Conservation (phyloP, 2,329 filamentous ascomycete species). For the Corynespora cassiicola region DNA sequence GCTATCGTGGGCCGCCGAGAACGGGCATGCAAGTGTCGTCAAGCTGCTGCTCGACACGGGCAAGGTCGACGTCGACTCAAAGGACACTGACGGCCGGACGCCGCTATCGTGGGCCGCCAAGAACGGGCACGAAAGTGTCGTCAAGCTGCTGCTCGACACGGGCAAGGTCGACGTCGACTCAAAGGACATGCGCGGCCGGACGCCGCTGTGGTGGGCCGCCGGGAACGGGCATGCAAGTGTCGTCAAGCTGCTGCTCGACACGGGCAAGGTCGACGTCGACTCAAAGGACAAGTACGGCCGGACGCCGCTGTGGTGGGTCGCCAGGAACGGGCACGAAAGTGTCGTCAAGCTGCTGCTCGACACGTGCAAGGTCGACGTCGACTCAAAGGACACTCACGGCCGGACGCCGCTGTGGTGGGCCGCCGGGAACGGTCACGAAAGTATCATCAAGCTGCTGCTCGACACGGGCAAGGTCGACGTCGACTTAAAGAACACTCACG, state of each 20-base stretch:
- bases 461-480: not conserved
- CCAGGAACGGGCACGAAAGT: not conserved
- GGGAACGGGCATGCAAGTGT: not conserved
- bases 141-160: constrained; percentile 1
- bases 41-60: constrained; percentile 9
- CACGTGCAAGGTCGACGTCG: not conserved
- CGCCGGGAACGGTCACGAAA: not conserved
- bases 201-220: not conserved
- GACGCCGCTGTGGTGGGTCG: not conserved
- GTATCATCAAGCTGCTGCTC: constrained; percentile 1
- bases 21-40: constrained; percentile 4
- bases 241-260: constrained; percentile 2
- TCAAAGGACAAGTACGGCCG: not conserved
- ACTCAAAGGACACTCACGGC: not conserved
- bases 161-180: constrained; percentile 1
- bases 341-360: not conserved
- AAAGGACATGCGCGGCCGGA: not conserved
- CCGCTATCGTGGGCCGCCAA: not conserved
- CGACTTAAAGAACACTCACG: not conserved
- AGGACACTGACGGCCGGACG: not conserved
- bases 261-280: constrained; percentile 3
- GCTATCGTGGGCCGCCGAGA: constrained; percentile 3
- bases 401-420: constrained; percentile 1
- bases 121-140: not conserved
- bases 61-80: constrained; percentile 2